Conservation (phyloP, 352 stramenopile species). For the Globisporangium takayamanum region DNA sequence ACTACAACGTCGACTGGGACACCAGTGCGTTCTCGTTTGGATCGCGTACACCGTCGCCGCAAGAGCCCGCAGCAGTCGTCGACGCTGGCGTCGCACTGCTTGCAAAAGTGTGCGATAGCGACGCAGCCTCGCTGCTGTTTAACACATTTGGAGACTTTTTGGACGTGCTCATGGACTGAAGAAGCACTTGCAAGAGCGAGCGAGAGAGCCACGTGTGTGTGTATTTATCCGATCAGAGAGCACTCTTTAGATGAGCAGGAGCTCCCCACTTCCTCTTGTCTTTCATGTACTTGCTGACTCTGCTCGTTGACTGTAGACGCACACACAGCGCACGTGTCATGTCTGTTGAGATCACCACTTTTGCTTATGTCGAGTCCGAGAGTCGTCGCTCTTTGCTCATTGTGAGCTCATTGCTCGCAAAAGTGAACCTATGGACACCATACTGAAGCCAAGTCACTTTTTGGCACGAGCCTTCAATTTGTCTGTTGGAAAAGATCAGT, state of each 20-base stretch:
- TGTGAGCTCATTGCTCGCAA: not conserved
- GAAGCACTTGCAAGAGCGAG: not conserved
- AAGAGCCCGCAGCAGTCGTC: constrained; percentile 21
- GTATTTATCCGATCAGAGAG: constrained; percentile 2
- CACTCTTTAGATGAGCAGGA: not conserved
- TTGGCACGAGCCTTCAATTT: not conserved
- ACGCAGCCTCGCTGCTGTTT: constrained; percentile 54
- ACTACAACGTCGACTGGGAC: not conserved
- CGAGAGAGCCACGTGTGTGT: not conserved
- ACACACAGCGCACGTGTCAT: no score
- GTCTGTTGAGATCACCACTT: not conserved
- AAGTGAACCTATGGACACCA: not conserved
- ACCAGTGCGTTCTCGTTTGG: not conserved
- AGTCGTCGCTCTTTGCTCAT: not conserved
- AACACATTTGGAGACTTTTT: constrained; percentile 69
- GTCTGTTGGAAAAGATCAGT: not conserved
- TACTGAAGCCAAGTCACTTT: not conserved
- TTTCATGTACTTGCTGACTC: no score
- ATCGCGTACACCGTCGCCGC: not conserved
- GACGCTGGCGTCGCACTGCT: constrained; percentile 49
- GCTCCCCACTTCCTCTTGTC: no score
- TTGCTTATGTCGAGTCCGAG: not conserved
- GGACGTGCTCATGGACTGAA: constrained; percentile 46
- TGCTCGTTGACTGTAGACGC: no score
- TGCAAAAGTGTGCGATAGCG: constrained; percentile 45